These are phyloP conservation scores for Kodamaea hsintzibuensis DNA, from an alignment of 805 yeast genomes.

Conservation along the genomic window DNA sequence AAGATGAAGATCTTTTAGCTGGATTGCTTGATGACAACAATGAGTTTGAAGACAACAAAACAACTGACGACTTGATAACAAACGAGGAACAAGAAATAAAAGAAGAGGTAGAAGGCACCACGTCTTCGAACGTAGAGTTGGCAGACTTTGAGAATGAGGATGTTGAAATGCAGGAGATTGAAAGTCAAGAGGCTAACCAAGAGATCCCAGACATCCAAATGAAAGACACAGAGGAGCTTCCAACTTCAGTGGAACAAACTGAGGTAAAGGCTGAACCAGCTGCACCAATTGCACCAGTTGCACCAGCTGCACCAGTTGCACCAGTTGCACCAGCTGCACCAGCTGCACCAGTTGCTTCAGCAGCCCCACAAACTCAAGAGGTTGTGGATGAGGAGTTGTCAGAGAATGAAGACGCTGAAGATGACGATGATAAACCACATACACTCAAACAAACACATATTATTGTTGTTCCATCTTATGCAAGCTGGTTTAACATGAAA, in stretches of 20 bases:
- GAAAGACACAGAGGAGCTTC: not conserved
- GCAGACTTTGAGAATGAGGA: not conserved
- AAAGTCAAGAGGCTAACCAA: not conserved
- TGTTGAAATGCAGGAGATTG: not conserved
- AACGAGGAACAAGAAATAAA: slow-evolving; percentile 20
- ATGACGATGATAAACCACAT: slow-evolving; percentile 7
- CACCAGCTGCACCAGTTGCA: not conserved
- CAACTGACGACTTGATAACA: slow-evolving; percentile 7
- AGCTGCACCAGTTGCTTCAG: not conserved
- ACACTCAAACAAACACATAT: slow-evolving; percentile 68
- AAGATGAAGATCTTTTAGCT: slow-evolving; percentile 1
- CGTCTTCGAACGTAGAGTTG: not conserved
- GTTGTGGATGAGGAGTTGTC: not conserved
- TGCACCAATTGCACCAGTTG: not conserved
- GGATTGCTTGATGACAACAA: slow-evolving; percentile 1
- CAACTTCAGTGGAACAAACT: not conserved
- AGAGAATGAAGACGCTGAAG: slow-evolving; percentile 6
- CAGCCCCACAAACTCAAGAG: not conserved
- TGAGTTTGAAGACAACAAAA: slow-evolving; percentile 4
- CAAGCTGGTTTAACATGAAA: slow-evolving; percentile 80
- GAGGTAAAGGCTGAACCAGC: slow-evolving; percentile 1
- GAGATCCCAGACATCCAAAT: not conserved
- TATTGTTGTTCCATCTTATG: slow-evolving; percentile 82
- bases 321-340: not conserved
- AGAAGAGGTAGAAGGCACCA: not conserved